Base-by-base conservation (phyloP, 495 filamentous ascomycete genomes). In the Neurospora cerealis region DNA sequence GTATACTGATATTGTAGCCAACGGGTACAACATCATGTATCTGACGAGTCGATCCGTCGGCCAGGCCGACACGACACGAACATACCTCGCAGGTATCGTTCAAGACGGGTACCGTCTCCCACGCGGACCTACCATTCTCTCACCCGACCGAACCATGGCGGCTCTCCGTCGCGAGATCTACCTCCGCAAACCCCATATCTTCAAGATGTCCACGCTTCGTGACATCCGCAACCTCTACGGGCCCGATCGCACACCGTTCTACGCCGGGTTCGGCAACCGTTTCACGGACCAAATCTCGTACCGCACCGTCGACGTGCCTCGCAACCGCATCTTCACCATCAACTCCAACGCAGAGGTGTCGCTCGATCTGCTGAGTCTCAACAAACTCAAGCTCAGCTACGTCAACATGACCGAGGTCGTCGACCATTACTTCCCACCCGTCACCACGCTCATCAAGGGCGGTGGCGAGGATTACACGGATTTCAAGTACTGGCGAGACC, bases 21-120 rank as follows among this genome's bases (percentile, higher is more conserved):
- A 99, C 79, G 96, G 96, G 4, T 99, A 99, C 84, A 97, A 99
- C 80, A 94, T 99, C 77, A 92, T 99, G 87, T 99, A 99, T 78
- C 88, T 99, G 42, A 99, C 96, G 0, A 96, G 92, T 83, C 91
- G 96, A 60, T 93, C 93, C 9, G 94, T 98, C 69, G 96, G 96
- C 0, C 95, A 97, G 81, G 91, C 96, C 34, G 96, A 99, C 81
- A 94, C 87, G 0, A 99, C 96, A 9, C 85, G 96, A 72, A 89
- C 92, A 3, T 99, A 99, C 82, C 86, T 99, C 0, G 91, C 95
- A 69, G 95, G 95, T 11, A 93, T 99, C 21, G 85, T 88, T 21
- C 96, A 99, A 80, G 95, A 97, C 73, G 90, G 91, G 41, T 97
- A 93, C 81, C 89, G 89, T 39, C 79, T 99, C 19, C 96, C 96